phyloP scores from a whole-genome alignment of 176 grass and related monocot genomes.

The Urochloa ruziziensis region DNA sequence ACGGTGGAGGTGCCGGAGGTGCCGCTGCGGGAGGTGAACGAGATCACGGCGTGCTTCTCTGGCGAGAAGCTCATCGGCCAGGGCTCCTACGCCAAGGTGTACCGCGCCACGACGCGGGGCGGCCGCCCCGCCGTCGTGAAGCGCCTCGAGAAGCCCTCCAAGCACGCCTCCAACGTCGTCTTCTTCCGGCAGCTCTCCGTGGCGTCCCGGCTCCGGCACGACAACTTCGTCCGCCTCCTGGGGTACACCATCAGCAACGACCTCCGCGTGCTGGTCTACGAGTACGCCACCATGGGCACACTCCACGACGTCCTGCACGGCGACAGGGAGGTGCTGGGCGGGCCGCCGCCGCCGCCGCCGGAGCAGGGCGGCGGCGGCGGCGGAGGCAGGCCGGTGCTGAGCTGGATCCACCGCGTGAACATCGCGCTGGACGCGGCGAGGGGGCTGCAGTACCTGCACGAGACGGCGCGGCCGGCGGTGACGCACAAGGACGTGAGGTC shows the following conservation, averaged over 20 bases:
- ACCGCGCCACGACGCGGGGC: conserved; percentile 32
- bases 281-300: conserved; percentile 52
- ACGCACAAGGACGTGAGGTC: conserved; percentile 61
- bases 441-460: conserved; percentile 73
- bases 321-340: background rate
- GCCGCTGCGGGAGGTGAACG: conserved; percentile 42
- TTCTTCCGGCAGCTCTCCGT: conserved; percentile 43
- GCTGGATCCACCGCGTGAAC: conserved; percentile 42
- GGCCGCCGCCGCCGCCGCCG: background rate
- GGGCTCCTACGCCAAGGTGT: conserved; percentile 63
- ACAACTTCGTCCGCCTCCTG: conserved; percentile 48
- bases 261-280: conserved; percentile 52
- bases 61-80: conserved; percentile 40
- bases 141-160: conserved; percentile 46
- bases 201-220: conserved; percentile 46
- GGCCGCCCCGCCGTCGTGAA: conserved; percentile 40
- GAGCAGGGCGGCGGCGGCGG: background rate
- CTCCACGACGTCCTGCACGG: conserved; percentile 59
- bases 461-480: conserved; percentile 47
- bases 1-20: conserved; percentile 46
- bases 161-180: conserved; percentile 41
- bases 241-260: conserved; percentile 39
- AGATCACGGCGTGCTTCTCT: conserved; percentile 36
- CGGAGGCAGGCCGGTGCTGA: conserved; percentile 30
- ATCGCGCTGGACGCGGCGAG: conserved; percentile 60